Base-by-base conservation (phyloP, 1,139 yeast genomes). In the Yamadazyma songkhlaensis region DNA sequence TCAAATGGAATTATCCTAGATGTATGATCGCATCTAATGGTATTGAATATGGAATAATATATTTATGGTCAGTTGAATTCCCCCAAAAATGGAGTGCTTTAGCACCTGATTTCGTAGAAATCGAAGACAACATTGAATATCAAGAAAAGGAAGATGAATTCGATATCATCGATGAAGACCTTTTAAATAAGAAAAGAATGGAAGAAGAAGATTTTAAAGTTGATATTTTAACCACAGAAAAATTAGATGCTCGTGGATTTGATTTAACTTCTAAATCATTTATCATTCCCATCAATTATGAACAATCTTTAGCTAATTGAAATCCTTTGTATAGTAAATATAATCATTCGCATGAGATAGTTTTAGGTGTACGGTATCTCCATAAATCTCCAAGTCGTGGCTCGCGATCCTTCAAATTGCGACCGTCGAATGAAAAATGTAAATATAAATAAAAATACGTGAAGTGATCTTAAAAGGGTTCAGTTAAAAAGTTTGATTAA, bases 21-120 rank as follows among this genome's bases (percentile, higher is more conserved):
- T 87, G 96, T 56, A 69, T 78, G 45, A 81, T 90, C 29, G 87
- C 85, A 8, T 85, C 96, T n/a, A 85, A 88, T 13, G 97, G 97
- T 0, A 64, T 87, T 35, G 97, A 90, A 53, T 75, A 87, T 27
- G 97, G 97, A 0, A 71, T 79, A 21, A 74, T 90, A 1, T 89
- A 87, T 55, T 57, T 86, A 34, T 92, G 97, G 97, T 79, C 85
- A 39, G 77, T 87, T 12, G 78, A 77, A 32, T 79, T 86, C 28
- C 95, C 95, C 0, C 97, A 89, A 52, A 85, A 87, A 60, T 90
- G 98, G 98, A 84, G 95, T 59, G 96, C 97, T 0, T 68, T 90
- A 48, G 97, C 97, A 0, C 97, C 97, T 0, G 98, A 92, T 59
- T 90, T 92, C 56, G 95, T 85, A 38, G 97, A 90, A 57, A 81